phyloP scores from a whole-genome alignment of 768 basidiomycete genomes.

The Crucibulum laeve region DNA sequence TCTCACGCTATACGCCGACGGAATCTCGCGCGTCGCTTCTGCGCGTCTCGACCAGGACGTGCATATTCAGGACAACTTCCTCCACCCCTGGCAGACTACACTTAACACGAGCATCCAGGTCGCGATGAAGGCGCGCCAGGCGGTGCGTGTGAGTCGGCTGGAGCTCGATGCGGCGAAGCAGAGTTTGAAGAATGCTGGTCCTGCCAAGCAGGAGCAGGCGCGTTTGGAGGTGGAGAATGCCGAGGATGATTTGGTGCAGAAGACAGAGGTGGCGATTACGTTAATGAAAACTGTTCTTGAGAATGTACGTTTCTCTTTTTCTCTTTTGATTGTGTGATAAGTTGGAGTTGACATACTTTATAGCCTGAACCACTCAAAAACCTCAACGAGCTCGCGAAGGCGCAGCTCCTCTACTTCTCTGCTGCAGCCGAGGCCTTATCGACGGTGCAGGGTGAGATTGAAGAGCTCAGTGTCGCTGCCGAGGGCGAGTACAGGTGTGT shows the following conservation, averaged over 20 bases:
- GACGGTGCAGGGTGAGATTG: conserved; percentile 86
- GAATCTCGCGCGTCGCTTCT: conserved; percentile 77
- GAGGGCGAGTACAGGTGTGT: conserved; percentile 90
- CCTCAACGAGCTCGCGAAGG: conserved; percentile 86
- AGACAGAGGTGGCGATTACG: conserved; percentile 95
- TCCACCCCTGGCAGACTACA: conserved; percentile 86
- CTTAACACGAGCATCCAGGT: conserved; percentile 78
- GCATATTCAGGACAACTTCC: conserved; percentile 59
- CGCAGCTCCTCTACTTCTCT: conserved; percentile 78
- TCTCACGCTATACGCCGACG: conserved; percentile 71
- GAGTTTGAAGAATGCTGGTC: conserved; percentile 76
- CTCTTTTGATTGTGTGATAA: neutral
- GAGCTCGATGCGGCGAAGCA: conserved; percentile 93
- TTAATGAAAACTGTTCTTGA: conserved; percentile 98
- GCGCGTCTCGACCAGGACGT: conserved; percentile 82
- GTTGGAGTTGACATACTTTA: conserved; percentile 3
- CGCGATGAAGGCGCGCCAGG: conserved; percentile 89
- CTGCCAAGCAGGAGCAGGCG: conserved; percentile 85
- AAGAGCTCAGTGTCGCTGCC: conserved; percentile 87
- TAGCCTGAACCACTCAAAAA: conserved; percentile 97
- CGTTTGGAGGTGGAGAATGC: conserved; percentile 90
- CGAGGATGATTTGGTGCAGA: conserved; percentile 94
- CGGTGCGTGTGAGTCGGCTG: conserved; percentile 72
- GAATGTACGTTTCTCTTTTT: conserved; percentile 61
- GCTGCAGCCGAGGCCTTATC: conserved; percentile 77